Evolutionary conservation across 1,284 basidiomycete genomes (phyloP).

Genomic region (Melampsora larici-populina): DNA sequence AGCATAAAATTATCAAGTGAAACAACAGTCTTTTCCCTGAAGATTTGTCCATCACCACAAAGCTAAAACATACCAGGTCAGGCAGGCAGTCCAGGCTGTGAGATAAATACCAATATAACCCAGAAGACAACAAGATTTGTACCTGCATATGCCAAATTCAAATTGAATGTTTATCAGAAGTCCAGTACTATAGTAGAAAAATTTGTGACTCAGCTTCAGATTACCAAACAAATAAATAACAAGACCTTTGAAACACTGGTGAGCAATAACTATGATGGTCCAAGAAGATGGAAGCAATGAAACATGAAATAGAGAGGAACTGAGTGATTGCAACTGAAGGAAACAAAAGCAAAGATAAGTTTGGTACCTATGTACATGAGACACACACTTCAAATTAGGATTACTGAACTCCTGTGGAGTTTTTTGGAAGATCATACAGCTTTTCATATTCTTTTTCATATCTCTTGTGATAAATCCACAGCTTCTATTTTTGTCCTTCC

Average conservation of each 20-base stretch:
- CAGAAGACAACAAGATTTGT: neutral
- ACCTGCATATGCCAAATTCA: neutral
- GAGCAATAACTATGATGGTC: neutral
- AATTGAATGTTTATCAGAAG: neutral
- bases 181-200: neutral
- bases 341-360: neutral
- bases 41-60: neutral
- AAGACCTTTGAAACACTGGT: neutral
- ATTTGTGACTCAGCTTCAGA: neutral
- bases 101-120: neutral
- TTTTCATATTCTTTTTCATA: neutral
- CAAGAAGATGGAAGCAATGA: neutral
- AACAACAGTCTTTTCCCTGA: neutral
- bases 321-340: neutral
- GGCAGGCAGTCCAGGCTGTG: neutral
- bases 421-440: neutral
- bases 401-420: neutral
- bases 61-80: neutral
- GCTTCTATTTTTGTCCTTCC: neutral
- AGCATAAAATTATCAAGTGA: neutral
- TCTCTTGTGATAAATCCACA: neutral
- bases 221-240: neutral
- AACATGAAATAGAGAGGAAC: neutral
- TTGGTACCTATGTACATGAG: neutral
- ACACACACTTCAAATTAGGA: neutral